Evolutionary conservation across 1,284 basidiomycete species (phyloP).

Genomic region (Peniophora sp.): DNA sequence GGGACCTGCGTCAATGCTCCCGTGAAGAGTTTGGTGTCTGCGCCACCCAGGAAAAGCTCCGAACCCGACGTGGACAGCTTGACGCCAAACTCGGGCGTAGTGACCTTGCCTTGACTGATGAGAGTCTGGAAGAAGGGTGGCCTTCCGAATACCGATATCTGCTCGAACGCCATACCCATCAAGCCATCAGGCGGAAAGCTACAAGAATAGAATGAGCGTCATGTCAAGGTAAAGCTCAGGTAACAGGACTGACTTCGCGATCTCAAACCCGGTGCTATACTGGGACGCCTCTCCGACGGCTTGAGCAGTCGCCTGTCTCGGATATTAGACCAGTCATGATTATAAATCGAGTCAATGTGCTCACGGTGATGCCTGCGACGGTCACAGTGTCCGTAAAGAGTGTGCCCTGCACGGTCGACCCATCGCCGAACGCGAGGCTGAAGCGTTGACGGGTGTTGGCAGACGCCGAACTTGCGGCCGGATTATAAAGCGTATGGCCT

Average conservation of each 20-base stretch:
- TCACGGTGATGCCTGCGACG: slow-evolving; percentile 13
- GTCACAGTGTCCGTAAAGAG: slow-evolving; percentile 16
- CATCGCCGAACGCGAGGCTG: slow-evolving; percentile 11
- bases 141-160: slow-evolving; percentile 18
- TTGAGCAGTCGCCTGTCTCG: slow-evolving; percentile 3
- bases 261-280: neutral
- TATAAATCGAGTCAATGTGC: slow-evolving; percentile 4
- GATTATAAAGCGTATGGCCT: slow-evolving; percentile 11
- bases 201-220: too few species aligned
- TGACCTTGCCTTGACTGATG: slow-evolving; percentile 20
- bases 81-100: slow-evolving; percentile 34
- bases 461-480: slow-evolving; percentile 8
- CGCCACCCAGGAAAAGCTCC: slow-evolving; percentile 45
- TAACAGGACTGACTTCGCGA: neutral
- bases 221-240: too few species aligned
- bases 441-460: slow-evolving; percentile 6
- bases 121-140: slow-evolving; percentile 25
- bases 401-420: slow-evolving; percentile 10
- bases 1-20: slow-evolving; percentile 30
- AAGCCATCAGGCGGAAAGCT: slow-evolving; percentile 16
- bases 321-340: neutral
- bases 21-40: slow-evolving; percentile 26
- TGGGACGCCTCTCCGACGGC: neutral
- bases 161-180: slow-evolving; percentile 23
- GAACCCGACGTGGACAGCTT: slow-evolving; percentile 38